Conservation (phyloP, 2,329 filamentous ascomycete genomes). For the Metarhizium humberi region DNA sequence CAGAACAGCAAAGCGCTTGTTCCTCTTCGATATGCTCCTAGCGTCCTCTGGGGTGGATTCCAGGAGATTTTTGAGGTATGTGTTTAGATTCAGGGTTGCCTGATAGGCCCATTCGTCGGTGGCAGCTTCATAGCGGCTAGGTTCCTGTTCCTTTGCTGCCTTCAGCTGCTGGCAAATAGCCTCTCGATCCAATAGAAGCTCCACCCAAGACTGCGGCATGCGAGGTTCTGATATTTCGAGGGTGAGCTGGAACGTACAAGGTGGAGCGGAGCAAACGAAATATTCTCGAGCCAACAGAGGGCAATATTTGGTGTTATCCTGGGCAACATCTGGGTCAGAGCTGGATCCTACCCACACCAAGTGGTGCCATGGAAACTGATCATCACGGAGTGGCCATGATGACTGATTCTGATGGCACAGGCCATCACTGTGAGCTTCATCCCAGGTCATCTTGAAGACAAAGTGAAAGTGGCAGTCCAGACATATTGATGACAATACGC, state of each 20-base stretch:
- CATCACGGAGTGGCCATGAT: constrained; percentile 25
- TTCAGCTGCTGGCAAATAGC: constrained; percentile 32
- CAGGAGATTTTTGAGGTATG: constrained; percentile 42
- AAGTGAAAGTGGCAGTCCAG: constrained; percentile 33
- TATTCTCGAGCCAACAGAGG: constrained; percentile 26
- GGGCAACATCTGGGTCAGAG: constrained; percentile 13
- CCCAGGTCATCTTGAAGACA: constrained; percentile 27
- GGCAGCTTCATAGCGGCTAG: constrained; percentile 36
- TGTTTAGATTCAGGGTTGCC: constrained; percentile 36
- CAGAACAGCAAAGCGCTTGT: constrained; percentile 45
- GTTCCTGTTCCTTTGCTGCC: constrained; percentile 32
- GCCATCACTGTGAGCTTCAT: constrained; percentile 15
- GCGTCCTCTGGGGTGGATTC: constrained; percentile 25
- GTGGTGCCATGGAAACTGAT: constrained; percentile 29
- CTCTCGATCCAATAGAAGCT: constrained; percentile 34
- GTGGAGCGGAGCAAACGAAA: constrained; percentile 32
- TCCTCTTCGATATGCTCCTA: constrained; percentile 43
- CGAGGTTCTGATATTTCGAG: constrained; percentile 42
- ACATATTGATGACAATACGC: constrained; percentile 27
- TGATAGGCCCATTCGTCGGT: constrained; percentile 29
- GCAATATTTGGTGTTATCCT: constrained; percentile 25
- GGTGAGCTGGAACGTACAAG: constrained; percentile 32
- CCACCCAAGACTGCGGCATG: constrained; percentile 31
- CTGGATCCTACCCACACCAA: constrained; percentile 25
- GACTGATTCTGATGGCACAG: constrained; percentile 22